Evolutionary conservation across 257 asterid genomes (phyloP).

Genomic region (Solanum acaule): DNA sequence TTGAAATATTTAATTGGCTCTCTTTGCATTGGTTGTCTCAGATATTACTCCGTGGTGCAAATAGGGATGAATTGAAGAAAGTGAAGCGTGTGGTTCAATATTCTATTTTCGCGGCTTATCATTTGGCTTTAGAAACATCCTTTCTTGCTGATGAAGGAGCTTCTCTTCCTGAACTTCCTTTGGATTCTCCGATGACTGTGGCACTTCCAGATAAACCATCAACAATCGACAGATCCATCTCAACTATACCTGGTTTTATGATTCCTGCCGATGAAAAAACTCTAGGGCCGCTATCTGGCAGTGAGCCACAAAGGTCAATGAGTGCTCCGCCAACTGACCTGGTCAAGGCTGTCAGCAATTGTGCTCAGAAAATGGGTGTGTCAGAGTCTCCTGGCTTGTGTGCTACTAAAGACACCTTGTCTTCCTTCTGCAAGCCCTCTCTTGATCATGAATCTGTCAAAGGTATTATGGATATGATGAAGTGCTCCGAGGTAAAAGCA

Average conservation of each 20-base stretch:
- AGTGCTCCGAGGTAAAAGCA: conserved; percentile 22
- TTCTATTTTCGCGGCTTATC: conserved; percentile 96
- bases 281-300: conserved; percentile 35
- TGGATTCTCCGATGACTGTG: conserved; percentile 61
- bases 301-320: conserved; percentile 44
- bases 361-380: conserved; percentile 21
- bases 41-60: conserved; percentile 93
- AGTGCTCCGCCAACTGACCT: conserved; percentile 46
- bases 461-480: conserved; percentile 7
- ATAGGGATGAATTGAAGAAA: conserved; percentile 82
- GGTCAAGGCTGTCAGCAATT: conserved; percentile 18
- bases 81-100: conserved; percentile 90
- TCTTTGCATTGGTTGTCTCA: conserved; percentile 23
- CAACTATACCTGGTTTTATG: conserved; percentile 56
- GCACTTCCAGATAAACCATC: conserved; percentile 73
- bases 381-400: conserved; percentile 11
- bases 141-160: conserved; percentile 99
- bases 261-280: conserved; percentile 29
- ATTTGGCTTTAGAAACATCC: conserved; percentile 92
- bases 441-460: conserved; percentile 20
- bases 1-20: background rate
- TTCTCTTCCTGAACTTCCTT: conserved; percentile 70
- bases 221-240: conserved; percentile 63
- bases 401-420: conserved; percentile 19
- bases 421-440: conserved; percentile 23